A percentile compares a stretch with the other conserved stretches of the same genome.
Conservation (phyloP, 352 stramenopile species). For the Phytopythium boreale region DNA sequence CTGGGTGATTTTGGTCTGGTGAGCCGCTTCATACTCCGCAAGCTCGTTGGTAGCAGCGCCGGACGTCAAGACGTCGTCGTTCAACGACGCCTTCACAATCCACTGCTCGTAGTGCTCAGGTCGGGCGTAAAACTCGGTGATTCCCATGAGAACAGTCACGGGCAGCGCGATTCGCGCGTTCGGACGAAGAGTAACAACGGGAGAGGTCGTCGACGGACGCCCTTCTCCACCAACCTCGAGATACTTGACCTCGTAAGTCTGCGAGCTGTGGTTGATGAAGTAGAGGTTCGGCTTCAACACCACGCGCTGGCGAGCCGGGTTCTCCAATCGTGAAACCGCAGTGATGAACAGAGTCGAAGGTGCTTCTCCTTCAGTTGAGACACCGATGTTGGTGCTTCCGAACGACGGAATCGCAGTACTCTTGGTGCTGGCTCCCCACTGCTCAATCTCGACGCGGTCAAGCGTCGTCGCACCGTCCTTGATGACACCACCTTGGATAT, state of each 20-base stretch:
- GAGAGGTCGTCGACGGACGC: conserved; percentile 47
- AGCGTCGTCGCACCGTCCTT: conserved; percentile 40
- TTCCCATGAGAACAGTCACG: conserved; percentile 71
- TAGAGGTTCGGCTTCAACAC: conserved; percentile 80
- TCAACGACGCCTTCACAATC: conserved; percentile 71
- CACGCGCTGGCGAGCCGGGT: conserved; percentile 54
- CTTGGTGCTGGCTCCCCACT: conserved; percentile 46
- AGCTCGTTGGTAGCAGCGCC: conserved; percentile 51
- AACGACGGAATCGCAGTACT: conserved; percentile 47
- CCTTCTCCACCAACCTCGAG: conserved; percentile 49
- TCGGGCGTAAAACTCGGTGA: conserved; percentile 79
- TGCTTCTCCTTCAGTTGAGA: conserved; percentile 31
- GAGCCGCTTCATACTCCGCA: conserved; percentile 44
- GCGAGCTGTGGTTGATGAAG: conserved; percentile 76
- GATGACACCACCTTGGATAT: conserved; percentile 37
- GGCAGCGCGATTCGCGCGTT: conserved; percentile 68
- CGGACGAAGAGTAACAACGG: conserved; percentile 51
- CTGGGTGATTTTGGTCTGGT: conserved; percentile 46
- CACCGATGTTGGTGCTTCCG: conserved; percentile 54
- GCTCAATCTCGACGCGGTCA: conserved; percentile 49
- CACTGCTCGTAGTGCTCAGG: conserved; percentile 65
- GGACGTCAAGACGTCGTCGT: conserved; percentile 76
- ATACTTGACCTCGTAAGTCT: conserved; percentile 77
- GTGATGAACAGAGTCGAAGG: conserved; percentile 61
- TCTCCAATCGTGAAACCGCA: conserved; percentile 68